A percentile compares a stretch with the other conserved stretches of the same genome.
Evolutionary conservation across 345 rosid species (phyloP).

Genomic region (Eucalyptus victrix): DNA sequence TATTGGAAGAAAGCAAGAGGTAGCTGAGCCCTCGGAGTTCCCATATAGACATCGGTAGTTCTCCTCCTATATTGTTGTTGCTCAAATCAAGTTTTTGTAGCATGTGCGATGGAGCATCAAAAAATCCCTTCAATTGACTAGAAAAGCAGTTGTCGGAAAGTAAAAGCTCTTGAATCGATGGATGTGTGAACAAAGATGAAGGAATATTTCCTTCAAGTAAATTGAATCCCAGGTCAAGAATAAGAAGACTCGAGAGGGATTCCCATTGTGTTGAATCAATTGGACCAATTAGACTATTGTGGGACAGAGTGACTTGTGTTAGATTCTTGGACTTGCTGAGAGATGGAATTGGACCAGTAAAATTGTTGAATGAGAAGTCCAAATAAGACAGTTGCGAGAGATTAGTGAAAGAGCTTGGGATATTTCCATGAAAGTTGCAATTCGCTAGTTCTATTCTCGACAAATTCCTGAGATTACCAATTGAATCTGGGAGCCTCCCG

Average conservation of each 20-base stretch:
- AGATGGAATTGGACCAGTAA: slow-evolving; percentile 22
- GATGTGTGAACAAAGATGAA: not conserved
- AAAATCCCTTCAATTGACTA: not conserved
- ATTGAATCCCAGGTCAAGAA: slow-evolving; percentile 8
- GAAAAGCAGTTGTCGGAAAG: slow-evolving; percentile 6
- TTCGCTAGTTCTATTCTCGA: not conserved
- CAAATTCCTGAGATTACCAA: not conserved
- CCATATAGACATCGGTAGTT: slow-evolving; percentile 2
- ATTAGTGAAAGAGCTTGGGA: slow-evolving; percentile 6
- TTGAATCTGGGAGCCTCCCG: slow-evolving; percentile 17
- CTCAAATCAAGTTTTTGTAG: slow-evolving; percentile 4
- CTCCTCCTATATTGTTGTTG: slow-evolving; percentile 20
- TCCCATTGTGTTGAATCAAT: not conserved
- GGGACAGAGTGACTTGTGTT: not conserved
- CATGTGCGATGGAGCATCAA: not conserved
- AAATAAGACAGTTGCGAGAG: slow-evolving; percentile 2
- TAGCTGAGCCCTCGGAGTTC: not conserved
- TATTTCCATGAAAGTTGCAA: slow-evolving; percentile 8
- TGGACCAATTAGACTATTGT: slow-evolving; percentile 5
- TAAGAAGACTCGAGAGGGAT: slow-evolving; percentile 1
- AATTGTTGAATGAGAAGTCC: slow-evolving; percentile 31
- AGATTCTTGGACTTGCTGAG: not conserved
- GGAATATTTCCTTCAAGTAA: slow-evolving; percentile 18
- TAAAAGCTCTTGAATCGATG: not conserved
- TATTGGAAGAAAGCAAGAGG: slow-evolving; percentile 27